Percentiles rank a stretch among this genome's conserved stretches.
Evolutionary conservation across 2,329 filamentous ascomycete species (phyloP).

Genomic region (Stachybotrys echinatus): DNA sequence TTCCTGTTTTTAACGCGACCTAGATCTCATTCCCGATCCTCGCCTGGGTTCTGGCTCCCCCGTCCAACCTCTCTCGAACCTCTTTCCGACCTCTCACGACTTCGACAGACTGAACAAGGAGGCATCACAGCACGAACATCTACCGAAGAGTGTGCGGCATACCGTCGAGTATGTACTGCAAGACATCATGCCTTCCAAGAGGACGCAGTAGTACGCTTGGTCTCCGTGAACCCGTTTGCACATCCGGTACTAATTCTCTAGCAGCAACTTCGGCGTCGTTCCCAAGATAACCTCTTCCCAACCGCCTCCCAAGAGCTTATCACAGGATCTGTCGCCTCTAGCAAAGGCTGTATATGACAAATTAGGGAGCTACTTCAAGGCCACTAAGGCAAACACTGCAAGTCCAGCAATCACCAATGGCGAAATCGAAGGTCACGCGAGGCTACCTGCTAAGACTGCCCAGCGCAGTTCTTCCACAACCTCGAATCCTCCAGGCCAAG

Average conservation of each 20-base stretch:
- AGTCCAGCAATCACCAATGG: slow-evolving; percentile 31
- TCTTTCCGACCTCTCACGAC: slow-evolving; percentile 43
- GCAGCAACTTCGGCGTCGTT: slow-evolving; percentile 46
- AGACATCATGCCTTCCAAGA: slow-evolving; percentile 65
- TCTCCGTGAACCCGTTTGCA: background rate
- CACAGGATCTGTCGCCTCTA: slow-evolving; percentile 44
- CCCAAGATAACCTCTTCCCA: slow-evolving; percentile 15
- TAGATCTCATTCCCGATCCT: slow-evolving; percentile 63
- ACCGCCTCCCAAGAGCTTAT: slow-evolving; percentile 20
- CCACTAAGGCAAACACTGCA: slow-evolving; percentile 25
- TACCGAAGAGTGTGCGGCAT: slow-evolving; percentile 63
- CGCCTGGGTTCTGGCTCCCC: slow-evolving; percentile 52
- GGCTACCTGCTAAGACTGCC: slow-evolving; percentile 12
- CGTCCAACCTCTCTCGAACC: slow-evolving; percentile 42
- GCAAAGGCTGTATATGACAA: slow-evolving; percentile 33
- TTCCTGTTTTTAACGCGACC: slow-evolving; percentile 8
- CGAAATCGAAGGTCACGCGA: slow-evolving; percentile 14
- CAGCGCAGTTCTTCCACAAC: slow-evolving; percentile 9
- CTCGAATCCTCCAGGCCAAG: slow-evolving; percentile 8
- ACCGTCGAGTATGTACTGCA: slow-evolving; percentile 70
- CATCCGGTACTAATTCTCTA: slow-evolving; percentile 18
- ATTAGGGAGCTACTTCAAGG: slow-evolving; percentile 33
- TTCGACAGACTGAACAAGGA: slow-evolving; percentile 70
- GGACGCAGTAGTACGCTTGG: slow-evolving; percentile 59
- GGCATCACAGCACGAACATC: slow-evolving; percentile 50